Evolutionary conservation across 2,329 filamentous ascomycete genomes (phyloP).

Genomic region (Parafenestella ontariensis): DNA sequence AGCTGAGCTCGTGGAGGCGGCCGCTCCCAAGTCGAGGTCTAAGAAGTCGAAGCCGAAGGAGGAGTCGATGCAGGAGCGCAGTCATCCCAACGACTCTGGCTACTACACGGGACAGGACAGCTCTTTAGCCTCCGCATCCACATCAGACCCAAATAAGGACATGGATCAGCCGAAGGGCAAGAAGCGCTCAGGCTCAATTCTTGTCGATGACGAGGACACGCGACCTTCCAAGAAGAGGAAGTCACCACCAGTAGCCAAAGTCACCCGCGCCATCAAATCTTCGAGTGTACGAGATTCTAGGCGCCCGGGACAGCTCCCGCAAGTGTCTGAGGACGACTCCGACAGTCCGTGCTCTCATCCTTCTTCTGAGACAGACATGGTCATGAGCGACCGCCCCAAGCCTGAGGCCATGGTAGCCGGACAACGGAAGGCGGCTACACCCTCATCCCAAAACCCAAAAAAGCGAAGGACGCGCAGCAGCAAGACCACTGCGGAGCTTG

Average conservation of each 20-base stretch:
- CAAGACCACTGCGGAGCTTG: background rate
- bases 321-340: background rate
- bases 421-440: background rate
- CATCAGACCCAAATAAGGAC: background rate
- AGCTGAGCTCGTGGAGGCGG: background rate
- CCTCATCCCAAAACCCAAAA: background rate
- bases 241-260: background rate
- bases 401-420: background rate
- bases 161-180: background rate
- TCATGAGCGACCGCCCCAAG: background rate
- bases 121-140: background rate
- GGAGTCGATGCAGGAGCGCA: background rate
- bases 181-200: background rate
- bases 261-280: background rate
- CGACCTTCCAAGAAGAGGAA: background rate
- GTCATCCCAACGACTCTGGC: background rate
- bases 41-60: background rate
- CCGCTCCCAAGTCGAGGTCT: background rate
- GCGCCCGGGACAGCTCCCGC: background rate
- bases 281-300: background rate
- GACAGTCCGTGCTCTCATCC: background rate
- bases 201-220: background rate
- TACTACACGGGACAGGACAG: background rate
- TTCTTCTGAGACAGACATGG: background rate
- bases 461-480: background rate